Evolutionary conservation across 1,139 yeast species (phyloP), one percentile per base, ranked within the genome.

Genomic region (Arxiozyma slooffiae): DNA sequence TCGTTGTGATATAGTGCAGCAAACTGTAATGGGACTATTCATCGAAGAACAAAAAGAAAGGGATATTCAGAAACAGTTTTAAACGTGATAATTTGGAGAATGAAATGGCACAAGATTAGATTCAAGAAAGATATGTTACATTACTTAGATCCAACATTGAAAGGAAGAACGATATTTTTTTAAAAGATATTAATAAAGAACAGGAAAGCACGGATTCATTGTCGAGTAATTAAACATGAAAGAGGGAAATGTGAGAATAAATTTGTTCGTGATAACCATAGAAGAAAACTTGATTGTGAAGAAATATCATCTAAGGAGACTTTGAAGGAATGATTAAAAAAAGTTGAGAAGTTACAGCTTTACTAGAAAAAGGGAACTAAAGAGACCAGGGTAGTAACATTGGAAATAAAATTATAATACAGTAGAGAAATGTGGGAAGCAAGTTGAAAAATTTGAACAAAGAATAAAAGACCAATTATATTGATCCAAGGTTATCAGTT

Each of bases 21-120:
- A 3, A 90, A 90, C 66, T 79, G 97, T 67, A 84, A 92, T 2
- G 97, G 90, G 55, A 97, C 97, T 11, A 88, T 90, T 55, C 97
- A 90, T 77, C 97, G 90, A 75, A 83, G 96, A 70, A 80, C 96
- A 24, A 90, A 89, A 21, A 80, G 90, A 52, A 89, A 89, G 66
- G 80, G 80, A 7, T 97, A 90, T 64, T 92, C 86, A 41, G 78
- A 79, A 20, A 76, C 89, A 6, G 86, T 90, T n/a, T n/a, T 50
- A 88, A 81, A 56, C 87, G 82, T 64, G 87, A 88, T 49, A 79
- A 74, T 56, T 95, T 85, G 51, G 81, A 77, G 60, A 77, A 90
- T 53, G 69, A 68, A 79, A 52, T 90, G 96, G 96, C 89, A 85
- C 63, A 85, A 82, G 67, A 78, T 83, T 52, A 75, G 96, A 57